Evolutionary conservation across 2,329 filamentous ascomycete species (phyloP), one percentile per base, ranked within the genome.

Genomic region (Penicillium sp.): DNA sequence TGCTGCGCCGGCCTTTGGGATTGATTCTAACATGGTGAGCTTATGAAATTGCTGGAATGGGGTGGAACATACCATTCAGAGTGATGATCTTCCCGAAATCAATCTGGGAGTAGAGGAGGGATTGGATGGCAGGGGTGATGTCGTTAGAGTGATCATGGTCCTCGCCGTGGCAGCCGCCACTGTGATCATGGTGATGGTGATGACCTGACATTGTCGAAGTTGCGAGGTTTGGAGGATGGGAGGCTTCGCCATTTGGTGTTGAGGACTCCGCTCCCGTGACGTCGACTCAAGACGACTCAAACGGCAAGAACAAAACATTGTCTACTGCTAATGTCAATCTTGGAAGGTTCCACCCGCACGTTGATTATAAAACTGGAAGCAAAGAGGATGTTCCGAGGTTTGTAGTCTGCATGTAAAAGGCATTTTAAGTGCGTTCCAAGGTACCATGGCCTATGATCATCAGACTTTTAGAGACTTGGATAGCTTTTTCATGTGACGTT

Each of bases 91-190:
- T 83, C 75, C 90, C 88, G 75, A 97, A 97, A 72, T 92, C 85
- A 74, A 99, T 92, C 71, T 96, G 89, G 60, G 90, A 86, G 78
- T 97, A 97, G 34, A 99, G 86, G 40, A 92, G 91, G 65, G 87
- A 88, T 74, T 97, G 93, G 14, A 97, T 81, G 1, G 92, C 93
- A 0, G 94, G 94, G 1, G 90, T 92, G 66, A 96, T 85, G 78
- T 97, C 93, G 77, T 97, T 90, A 44, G 84, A 88, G 76, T 97
- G 93, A 73, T 96, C 92, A 72, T 97, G 92, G 40, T 79, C 76
- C 59, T 78, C 77, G 58, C 81, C 77, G 53, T 73, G 79, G 63
- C 81, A 77, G 42, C 74, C 73, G 53, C 67, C 64, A 54, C 75
- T 66, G 46, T 72, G 59, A 40, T 74, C 66, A 46, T 72, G 59